A percentile compares a stretch with the other conserved stretches of the same genome.
Conservation (phyloP, 1,284 basidiomycete species). For the Naganishia sp. region DNA sequence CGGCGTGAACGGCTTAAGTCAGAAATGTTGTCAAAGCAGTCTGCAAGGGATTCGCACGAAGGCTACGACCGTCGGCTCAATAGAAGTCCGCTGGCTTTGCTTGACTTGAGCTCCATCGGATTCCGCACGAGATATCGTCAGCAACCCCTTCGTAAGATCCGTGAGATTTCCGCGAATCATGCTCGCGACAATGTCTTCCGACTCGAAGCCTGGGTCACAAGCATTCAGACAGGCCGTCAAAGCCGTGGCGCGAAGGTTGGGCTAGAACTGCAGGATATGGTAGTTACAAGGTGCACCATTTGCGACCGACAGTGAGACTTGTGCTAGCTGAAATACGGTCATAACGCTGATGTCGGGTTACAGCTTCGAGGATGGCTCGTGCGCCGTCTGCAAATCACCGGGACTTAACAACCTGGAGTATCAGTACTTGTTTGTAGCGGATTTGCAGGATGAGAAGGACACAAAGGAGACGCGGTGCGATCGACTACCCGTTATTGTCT, state of each 20-base stretch:
- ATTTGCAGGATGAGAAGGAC: constrained; percentile 9
- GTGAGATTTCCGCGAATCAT: not conserved
- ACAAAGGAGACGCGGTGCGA: not conserved
- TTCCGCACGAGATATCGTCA: constrained; percentile 1
- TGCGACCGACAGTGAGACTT: constrained; percentile 10
- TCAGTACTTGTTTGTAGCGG: constrained; percentile 16
- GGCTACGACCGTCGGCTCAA: not conserved
- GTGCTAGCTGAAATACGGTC: too few species aligned
- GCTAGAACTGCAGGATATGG: constrained; percentile 1
- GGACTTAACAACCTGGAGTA: constrained; percentile 7
- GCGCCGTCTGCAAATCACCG: constrained; percentile 3
- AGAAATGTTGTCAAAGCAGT: not conserved
- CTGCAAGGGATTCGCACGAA: too few species aligned
- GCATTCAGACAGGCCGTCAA: not conserved
- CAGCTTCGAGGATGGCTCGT: constrained; percentile 14
- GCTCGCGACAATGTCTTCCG: constrained; percentile 17
- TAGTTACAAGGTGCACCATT: constrained; percentile 8
- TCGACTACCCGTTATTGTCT: constrained; percentile 9
- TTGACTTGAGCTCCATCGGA: not conserved
- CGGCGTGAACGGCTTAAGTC: constrained; percentile 1
- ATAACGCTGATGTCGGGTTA: not conserved
- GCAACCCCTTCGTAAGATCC: constrained; percentile 5
- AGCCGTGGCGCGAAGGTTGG: not conserved
- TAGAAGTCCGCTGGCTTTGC: not conserved
- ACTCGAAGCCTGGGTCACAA: constrained; percentile 12